Percentiles rank a stretch among this genome's conserved stretches.
Evolutionary conservation across 2,329 filamentous ascomycete species (phyloP).

Genomic region (Apiospora sp.): DNA sequence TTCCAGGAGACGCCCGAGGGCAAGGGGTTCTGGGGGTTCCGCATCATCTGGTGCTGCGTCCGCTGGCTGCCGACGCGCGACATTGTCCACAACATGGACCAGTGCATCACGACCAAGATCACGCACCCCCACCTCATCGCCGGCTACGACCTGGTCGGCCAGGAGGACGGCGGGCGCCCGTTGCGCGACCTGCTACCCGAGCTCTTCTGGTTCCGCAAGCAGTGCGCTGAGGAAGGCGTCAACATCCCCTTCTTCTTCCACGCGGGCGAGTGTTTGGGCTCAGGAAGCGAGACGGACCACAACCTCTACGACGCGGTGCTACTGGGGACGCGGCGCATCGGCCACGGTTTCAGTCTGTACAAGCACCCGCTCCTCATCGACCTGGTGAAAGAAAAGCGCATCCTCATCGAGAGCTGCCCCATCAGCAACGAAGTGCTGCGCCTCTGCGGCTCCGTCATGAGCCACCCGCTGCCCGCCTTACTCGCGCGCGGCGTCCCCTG

Average conservation of each 20-base stretch:
- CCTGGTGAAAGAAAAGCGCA: slow-evolving; percentile 86
- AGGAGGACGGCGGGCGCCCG: slow-evolving; percentile 81
- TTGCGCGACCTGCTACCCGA: slow-evolving; percentile 81
- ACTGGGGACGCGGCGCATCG: slow-evolving; percentile 80
- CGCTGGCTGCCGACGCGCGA: slow-evolving; percentile 68
- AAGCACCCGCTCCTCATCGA: slow-evolving; percentile 91
- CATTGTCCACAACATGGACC: slow-evolving; percentile 83
- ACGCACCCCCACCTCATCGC: slow-evolving; percentile 81
- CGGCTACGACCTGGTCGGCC: slow-evolving; percentile 89
- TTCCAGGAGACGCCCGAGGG: slow-evolving; percentile 79
- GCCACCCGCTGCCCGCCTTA: slow-evolving; percentile 83
- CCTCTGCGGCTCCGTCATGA: slow-evolving; percentile 77
- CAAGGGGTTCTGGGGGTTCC: slow-evolving; percentile 81
- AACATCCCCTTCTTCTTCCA: slow-evolving; percentile 96
- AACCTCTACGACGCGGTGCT: slow-evolving; percentile 84
- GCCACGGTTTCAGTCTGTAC: slow-evolving; percentile 87
- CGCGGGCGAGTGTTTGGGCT: slow-evolving; percentile 86
- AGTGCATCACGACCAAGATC: slow-evolving; percentile 84
- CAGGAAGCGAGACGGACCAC: slow-evolving; percentile 75
- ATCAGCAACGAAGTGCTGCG: slow-evolving; percentile 90
- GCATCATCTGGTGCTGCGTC: slow-evolving; percentile 85
- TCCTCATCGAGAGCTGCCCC: slow-evolving; percentile 88
- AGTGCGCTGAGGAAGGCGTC: slow-evolving; percentile 78
- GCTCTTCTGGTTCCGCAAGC: slow-evolving; percentile 92
- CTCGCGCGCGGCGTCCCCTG: slow-evolving; percentile 85